Evolutionary conservation across 768 basidiomycete species (phyloP).

Genomic region (Mycena metata): DNA sequence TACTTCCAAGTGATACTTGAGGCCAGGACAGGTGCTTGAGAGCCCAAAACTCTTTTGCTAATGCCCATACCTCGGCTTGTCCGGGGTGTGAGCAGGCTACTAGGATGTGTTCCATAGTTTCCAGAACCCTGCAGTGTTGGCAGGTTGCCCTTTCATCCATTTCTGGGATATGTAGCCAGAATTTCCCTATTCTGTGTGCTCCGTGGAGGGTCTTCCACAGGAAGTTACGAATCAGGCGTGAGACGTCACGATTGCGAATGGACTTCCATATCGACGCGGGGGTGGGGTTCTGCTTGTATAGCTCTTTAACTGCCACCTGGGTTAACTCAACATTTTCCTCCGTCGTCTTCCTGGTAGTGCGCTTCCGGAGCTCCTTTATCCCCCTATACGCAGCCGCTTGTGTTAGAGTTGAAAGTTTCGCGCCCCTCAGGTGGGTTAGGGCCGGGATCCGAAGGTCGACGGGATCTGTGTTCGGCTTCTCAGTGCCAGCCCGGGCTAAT

Average conservation of each 20-base stretch:
- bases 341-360: background rate
- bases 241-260: background rate
- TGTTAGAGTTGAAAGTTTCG: background rate
- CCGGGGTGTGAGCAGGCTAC: slow-evolving; percentile 20
- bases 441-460: too few relatives aligned
- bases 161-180: slow-evolving; percentile 26
- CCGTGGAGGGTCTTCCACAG: slow-evolving; percentile 23
- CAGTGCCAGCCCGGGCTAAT: too few relatives aligned
- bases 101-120: slow-evolving; percentile 35
- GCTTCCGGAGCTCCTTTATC: background rate
- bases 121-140: slow-evolving; percentile 13
- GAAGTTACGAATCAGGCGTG: slow-evolving; percentile 12
- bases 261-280: slow-evolving; percentile 7
- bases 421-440: too few relatives aligned
- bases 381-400: slow-evolving; percentile 1
- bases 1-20: too few relatives aligned
- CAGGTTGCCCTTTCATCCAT: slow-evolving; percentile 31
- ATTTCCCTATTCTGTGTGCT: slow-evolving; percentile 18
- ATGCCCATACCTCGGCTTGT: slow-evolving; percentile 24
- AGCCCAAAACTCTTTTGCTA: slow-evolving; percentile 26
- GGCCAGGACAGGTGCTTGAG: too few relatives aligned
- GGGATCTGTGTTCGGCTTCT: too few relatives aligned
- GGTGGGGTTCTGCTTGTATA: background rate
- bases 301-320: background rate
- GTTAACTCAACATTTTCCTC: background rate